Conservation (phyloP, 2,329 filamentous ascomycete species). For the Colletotrichum gloeosporioides region DNA sequence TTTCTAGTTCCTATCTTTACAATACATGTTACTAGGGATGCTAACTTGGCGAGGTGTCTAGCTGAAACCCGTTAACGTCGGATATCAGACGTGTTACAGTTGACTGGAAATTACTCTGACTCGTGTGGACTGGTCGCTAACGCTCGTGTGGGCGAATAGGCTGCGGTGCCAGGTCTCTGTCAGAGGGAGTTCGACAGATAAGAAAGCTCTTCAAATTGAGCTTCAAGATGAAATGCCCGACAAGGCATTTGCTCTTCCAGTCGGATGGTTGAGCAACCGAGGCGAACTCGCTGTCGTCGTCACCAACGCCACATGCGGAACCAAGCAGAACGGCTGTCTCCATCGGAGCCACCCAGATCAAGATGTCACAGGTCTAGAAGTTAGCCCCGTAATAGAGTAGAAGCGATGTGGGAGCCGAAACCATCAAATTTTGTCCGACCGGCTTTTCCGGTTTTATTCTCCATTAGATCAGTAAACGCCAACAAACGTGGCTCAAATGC, state of each 20-base stretch:
- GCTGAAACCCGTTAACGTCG: background rate
- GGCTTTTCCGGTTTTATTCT: background rate
- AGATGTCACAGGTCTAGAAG: background rate
- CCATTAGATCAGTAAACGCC: background rate
- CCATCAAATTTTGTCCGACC: background rate
- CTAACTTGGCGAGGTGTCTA: background rate
- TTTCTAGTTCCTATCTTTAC: background rate
- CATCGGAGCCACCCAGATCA: background rate
- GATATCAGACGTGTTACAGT: background rate
- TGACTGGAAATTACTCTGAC: background rate
- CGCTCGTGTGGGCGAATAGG: background rate
- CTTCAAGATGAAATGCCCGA: background rate
- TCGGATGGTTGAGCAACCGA: background rate
- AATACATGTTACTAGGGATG: background rate
- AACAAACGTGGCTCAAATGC: background rate
- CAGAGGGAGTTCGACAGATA: background rate
- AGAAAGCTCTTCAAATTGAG: background rate
- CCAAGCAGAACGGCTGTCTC: background rate
- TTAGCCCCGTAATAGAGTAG: background rate
- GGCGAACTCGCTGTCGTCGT: background rate
- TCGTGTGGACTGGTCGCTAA: background rate
- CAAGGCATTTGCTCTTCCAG: background rate
- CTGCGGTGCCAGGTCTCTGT: fast-evolving
- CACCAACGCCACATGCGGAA: background rate
- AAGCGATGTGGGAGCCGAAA: background rate